Percentiles rank a stretch among this genome's conserved stretches.
These are phyloP conservation scores for Rhamnella rubrinervis DNA, from an alignment of 331 rosid species.

Conservation along the genomic window DNA sequence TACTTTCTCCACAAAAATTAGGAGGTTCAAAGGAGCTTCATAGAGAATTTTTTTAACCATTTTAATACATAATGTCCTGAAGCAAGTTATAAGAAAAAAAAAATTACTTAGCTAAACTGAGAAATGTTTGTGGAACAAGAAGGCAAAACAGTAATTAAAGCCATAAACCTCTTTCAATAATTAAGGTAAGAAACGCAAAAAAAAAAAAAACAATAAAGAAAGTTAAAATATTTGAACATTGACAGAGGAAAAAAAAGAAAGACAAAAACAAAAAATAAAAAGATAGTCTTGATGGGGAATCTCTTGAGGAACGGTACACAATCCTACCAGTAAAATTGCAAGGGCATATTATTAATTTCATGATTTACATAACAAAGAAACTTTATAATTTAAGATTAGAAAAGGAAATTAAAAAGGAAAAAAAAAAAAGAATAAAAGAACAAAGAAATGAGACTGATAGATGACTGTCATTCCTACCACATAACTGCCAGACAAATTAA, in stretches of 20 bases:
- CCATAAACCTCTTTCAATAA: too few species aligned
- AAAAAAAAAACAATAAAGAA: background rate
- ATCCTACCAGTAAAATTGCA: too few species aligned
- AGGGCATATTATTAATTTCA: background rate
- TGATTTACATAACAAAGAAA: background rate
- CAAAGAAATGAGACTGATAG: constrained; percentile 27
- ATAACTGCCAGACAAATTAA: constrained; percentile 35
- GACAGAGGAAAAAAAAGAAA: background rate
- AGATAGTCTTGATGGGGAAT: too few species aligned
- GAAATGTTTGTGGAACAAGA: too few species aligned
- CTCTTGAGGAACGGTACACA: too few species aligned
- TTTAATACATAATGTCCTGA: background rate
- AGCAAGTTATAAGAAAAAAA: too few species aligned
- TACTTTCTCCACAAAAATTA: too few species aligned
- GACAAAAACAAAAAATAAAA: too few species aligned
- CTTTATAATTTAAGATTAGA: background rate
- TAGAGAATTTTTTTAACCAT: too few species aligned
- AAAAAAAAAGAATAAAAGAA: background rate
- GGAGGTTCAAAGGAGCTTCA: too few species aligned
- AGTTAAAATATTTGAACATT: background rate
- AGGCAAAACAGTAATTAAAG: too few species aligned
- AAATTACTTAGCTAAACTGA: too few species aligned
- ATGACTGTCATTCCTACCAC: constrained; percentile 3
- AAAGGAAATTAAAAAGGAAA: background rate
- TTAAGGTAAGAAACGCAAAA: background rate